Evolutionary conservation across 331 rosid genomes (phyloP).

Genomic region (Quercus tomentella): DNA sequence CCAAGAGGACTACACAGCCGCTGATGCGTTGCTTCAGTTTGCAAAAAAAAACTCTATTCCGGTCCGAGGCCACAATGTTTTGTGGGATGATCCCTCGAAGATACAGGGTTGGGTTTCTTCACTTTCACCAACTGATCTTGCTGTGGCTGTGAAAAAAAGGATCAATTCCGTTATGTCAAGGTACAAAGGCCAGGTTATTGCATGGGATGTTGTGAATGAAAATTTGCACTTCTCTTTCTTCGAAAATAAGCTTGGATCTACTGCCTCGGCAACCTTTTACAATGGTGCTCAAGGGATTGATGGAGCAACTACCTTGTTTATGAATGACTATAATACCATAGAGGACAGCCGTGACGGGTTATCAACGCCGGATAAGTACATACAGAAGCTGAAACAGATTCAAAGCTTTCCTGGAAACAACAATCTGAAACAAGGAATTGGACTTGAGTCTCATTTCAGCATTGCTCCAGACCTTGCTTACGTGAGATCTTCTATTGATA

Average conservation of each 20-base stretch:
- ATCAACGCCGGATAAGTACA: constrained; percentile 39
- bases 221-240: constrained; percentile 54
- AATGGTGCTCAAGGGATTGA: constrained; percentile 40
- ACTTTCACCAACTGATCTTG: constrained; percentile 30
- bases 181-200: constrained; percentile 55
- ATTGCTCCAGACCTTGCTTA: constrained; percentile 52
- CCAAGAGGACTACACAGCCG: constrained; percentile 26
- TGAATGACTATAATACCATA: constrained; percentile 73
- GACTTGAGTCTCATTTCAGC: constrained; percentile 66
- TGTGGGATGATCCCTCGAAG: constrained; percentile 53
- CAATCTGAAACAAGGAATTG: constrained; percentile 35
- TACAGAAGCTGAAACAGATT: constrained; percentile 44
- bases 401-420: constrained; percentile 22
- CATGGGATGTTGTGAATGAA: constrained; percentile 86
- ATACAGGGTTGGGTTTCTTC: constrained; percentile 52
- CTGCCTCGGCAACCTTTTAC: constrained; percentile 29
- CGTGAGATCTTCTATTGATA: constrained; percentile 65
- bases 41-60: constrained; percentile 34
- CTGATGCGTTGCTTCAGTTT: constrained; percentile 55
- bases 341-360: constrained; percentile 44
- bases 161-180: constrained; percentile 42
- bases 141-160: constrained; percentile 30
- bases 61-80: constrained; percentile 67
- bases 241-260: constrained; percentile 40
- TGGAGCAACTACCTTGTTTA: constrained; percentile 32